A percentile compares a stretch with the other conserved stretches of the same genome.
Conservation (phyloP, 108 stramenopile genomes). For the Cyclotella kingstonii region DNA sequence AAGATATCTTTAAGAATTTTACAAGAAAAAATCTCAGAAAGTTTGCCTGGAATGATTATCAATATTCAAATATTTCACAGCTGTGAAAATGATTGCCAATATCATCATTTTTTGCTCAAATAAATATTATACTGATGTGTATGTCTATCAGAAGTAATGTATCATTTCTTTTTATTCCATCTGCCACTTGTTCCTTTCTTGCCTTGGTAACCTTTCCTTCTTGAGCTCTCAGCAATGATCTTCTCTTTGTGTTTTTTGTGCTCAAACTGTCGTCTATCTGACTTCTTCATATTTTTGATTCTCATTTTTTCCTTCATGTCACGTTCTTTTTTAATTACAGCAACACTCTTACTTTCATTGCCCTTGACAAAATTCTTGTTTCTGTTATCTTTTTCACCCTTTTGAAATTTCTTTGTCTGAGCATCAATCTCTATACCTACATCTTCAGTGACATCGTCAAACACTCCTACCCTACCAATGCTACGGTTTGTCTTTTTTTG, state of each 20-base stretch:
- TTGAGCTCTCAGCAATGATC: constrained; percentile 10
- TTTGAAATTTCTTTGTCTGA: constrained; percentile 16
- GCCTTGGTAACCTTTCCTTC: constrained; percentile 28
- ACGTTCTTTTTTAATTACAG: constrained; percentile 71
- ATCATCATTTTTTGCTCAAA: no score
- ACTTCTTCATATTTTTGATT: constrained; percentile 84
- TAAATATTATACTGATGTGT: no score
- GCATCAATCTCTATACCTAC: constrained; percentile 25
- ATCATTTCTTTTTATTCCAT: constrained; percentile 37
- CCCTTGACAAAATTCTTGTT: constrained; percentile 20
- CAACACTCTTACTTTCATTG: constrained; percentile 48
- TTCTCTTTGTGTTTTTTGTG: constrained; percentile 33
- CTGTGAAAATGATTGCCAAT: no score
- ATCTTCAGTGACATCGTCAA: constrained; percentile 73
- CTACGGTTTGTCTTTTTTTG: constrained; percentile 92
- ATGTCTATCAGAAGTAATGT: neutral
- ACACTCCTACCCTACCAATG: constrained; percentile 82
- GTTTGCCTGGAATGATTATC: no score
- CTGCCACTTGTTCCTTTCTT: constrained; percentile 45
- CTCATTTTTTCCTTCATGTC: constrained; percentile 71
- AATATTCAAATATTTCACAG: no score
- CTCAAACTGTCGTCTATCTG: constrained; percentile 44
- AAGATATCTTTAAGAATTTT: no score
- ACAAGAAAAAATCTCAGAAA: no score
- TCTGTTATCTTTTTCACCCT: constrained; percentile 35